A percentile compares a stretch with the other conserved stretches of the same genome.
Evolutionary conservation across 129 eudicot species (phyloP).

Genomic region (Glebionis coronaria): DNA sequence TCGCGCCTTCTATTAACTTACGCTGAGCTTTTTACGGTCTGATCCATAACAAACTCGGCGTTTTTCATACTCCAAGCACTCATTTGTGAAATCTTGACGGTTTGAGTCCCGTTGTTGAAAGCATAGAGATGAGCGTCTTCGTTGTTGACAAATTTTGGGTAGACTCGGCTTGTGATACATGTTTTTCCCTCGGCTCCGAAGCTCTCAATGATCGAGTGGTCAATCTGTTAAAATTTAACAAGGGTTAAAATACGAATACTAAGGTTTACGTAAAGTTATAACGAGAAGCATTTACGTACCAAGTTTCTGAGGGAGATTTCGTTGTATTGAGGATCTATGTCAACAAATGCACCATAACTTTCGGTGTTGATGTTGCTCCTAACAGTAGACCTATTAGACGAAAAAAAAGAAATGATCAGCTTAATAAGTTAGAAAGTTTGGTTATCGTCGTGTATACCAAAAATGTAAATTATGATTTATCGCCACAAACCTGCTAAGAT

Average conservation of each 20-base stretch:
- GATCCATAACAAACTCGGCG: constrained; percentile 40
- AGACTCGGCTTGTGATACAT: constrained; percentile 50
- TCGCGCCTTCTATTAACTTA: not conserved
- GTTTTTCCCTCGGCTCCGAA: constrained; percentile 57
- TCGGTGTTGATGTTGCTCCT: constrained; percentile 37
- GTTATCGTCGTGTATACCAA: no score
- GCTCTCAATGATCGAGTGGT: constrained; percentile 60
- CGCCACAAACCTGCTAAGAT: constrained; percentile 47
- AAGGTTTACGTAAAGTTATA: not conserved
- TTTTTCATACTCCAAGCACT: constrained; percentile 70
- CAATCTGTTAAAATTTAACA: constrained; percentile 39
- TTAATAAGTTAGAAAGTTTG: not conserved
- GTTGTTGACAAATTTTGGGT: constrained; percentile 34
- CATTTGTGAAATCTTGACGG: constrained; percentile 41
- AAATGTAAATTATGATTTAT: not conserved
- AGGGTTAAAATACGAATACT: not conserved
- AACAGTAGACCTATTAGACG: constrained; percentile 47
- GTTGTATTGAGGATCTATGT: constrained; percentile 44
- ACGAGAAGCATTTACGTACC: constrained; percentile 28
- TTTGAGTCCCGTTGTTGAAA: constrained; percentile 44
- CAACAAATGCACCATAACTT: constrained; percentile 51
- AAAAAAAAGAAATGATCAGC: not conserved
- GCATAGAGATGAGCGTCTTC: constrained; percentile 42
- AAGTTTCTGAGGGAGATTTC: constrained; percentile 52
- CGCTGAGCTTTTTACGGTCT: constrained; percentile 14